phyloP scores from a whole-genome alignment of 345 rosid species.

The Gossypium bickii region DNA sequence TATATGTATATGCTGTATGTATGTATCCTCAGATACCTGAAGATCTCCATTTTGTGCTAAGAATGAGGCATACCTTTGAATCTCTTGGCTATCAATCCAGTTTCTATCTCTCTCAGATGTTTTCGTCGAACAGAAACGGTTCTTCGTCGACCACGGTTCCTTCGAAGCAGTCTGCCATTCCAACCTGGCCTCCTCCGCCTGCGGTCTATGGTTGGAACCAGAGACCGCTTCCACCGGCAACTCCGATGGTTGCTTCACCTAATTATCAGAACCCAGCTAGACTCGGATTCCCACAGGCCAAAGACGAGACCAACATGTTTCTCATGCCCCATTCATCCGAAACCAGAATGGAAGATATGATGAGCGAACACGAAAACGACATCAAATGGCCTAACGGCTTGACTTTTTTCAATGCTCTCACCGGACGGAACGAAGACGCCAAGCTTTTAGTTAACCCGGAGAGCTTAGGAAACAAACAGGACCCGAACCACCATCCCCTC shows the following conservation, averaged over 20 bases:
- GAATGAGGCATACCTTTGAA: constrained; percentile 94
- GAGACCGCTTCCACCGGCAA: constrained; percentile 44
- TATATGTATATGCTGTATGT: no score
- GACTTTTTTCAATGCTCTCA: constrained; percentile 73
- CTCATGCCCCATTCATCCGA: constrained; percentile 51
- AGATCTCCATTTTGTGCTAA: constrained; percentile 93
- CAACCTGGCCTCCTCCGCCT: constrained; percentile 41
- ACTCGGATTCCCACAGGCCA: constrained; percentile 51
- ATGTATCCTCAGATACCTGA: constrained; percentile 63
- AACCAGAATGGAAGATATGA: constrained; percentile 44
- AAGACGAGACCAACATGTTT: constrained; percentile 69
- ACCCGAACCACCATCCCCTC: constrained; percentile 28
- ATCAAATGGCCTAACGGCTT: constrained; percentile 89
- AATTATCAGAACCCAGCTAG: constrained; percentile 55
- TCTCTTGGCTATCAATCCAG: constrained; percentile 91
- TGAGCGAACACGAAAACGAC: constrained; percentile 69
- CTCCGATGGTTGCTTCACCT: constrained; percentile 61
- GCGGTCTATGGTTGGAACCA: constrained; percentile 52
- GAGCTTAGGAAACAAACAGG: constrained; percentile 42
- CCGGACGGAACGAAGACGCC: constrained; percentile 61
- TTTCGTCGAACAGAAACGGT: constrained; percentile 52
- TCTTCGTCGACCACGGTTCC: constrained; percentile 55
- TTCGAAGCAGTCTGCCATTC: constrained; percentile 50
- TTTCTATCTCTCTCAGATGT: constrained; percentile 88
- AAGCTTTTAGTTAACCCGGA: constrained; percentile 69